phyloP scores from a whole-genome alignment of 192 early-diverging fungal species.

The Entomortierella lignicola region DNA sequence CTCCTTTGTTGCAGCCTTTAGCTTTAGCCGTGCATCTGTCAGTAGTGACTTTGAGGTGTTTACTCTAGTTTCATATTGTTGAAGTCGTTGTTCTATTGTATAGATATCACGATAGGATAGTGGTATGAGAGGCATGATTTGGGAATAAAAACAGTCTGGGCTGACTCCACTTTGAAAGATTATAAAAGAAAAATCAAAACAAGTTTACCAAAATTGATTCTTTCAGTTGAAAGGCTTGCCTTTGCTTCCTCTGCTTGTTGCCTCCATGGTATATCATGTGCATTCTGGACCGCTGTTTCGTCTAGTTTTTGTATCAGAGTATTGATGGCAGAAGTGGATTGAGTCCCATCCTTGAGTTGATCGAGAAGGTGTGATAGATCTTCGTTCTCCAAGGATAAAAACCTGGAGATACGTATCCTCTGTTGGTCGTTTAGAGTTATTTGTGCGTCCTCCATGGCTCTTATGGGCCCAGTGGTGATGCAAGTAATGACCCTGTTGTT shows the following conservation, averaged over 20 bases:
- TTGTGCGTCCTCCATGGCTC: slow-evolving; percentile 38
- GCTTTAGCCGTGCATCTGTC: slow-evolving; percentile 19
- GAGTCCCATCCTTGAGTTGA: slow-evolving; percentile 24
- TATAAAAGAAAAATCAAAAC: no score
- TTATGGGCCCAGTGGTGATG: background rate
- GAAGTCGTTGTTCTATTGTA: slow-evolving; percentile 42
- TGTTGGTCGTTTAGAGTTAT: slow-evolving; percentile 28
- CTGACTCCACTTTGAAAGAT: no score
- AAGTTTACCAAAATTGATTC: slow-evolving; percentile 47
- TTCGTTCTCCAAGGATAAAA: slow-evolving; percentile 31
- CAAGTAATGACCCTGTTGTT: no score
- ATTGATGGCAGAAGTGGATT: slow-evolving; percentile 7
- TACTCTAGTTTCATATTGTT: slow-evolving; percentile 29
- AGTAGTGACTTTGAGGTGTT: slow-evolving; percentile 30
- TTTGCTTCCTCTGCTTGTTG: slow-evolving; percentile 40
- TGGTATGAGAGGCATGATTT: background rate
- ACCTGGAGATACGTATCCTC: slow-evolving; percentile 35
- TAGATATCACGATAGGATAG: background rate
- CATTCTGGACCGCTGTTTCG: slow-evolving; percentile 18
- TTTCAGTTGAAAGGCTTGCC: slow-evolving; percentile 32
- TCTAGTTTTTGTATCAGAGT: slow-evolving; percentile 32
- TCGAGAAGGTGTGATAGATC: slow-evolving; percentile 28
- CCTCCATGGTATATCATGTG: slow-evolving; percentile 25
- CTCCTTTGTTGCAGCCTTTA: slow-evolving; percentile 13
- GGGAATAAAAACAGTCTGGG: background rate